These are phyloP conservation scores for Tylopilus sp. DNA, from an alignment of 768 basidiomycete genomes.

Conservation along the genomic window DNA sequence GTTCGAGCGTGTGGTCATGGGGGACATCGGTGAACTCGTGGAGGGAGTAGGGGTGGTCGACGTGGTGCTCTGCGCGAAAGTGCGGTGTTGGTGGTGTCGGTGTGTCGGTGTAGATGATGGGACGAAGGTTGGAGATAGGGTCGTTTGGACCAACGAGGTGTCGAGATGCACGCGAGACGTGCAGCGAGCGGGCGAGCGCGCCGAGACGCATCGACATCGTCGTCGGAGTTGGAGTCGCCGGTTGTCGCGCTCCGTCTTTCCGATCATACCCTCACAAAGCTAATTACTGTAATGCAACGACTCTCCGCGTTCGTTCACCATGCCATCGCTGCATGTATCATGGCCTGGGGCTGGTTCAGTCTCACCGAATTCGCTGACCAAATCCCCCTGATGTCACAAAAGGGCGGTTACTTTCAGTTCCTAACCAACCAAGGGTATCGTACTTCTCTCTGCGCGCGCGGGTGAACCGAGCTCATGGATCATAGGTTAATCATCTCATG, in stretches of 20 bases:
- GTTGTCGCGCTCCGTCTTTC: too few relatives aligned
- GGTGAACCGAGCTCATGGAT: background rate
- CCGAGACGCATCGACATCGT: background rate
- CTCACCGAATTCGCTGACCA: slow-evolving; percentile 18
- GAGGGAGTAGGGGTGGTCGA: slow-evolving; percentile 73
- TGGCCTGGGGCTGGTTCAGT: slow-evolving; percentile 36
- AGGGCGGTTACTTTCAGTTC: slow-evolving; percentile 67
- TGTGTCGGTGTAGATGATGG: slow-evolving; percentile 69
- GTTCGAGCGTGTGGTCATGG: slow-evolving; percentile 45
- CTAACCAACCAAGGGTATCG: slow-evolving; percentile 71
- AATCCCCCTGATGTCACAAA: slow-evolving; percentile 37
- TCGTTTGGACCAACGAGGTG: slow-evolving; percentile 68
- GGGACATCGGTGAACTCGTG: slow-evolving; percentile 52
- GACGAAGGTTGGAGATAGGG: slow-evolving; percentile 75
- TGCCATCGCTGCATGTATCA: slow-evolving; percentile 27
- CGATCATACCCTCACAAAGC: too few relatives aligned
- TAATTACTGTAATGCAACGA: slow-evolving; percentile 11
- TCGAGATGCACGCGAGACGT: slow-evolving; percentile 24
- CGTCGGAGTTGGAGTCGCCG: background rate
- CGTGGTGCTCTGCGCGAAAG: slow-evolving; percentile 10
- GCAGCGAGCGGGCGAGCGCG: slow-evolving; percentile 13
- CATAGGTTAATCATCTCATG: slow-evolving; percentile 34
- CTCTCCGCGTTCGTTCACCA: slow-evolving; percentile 29
- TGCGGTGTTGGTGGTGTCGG: slow-evolving; percentile 32
- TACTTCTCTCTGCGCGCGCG: background rate